Evolutionary conservation across 1,284 basidiomycete genomes (phyloP).

Genomic region (Xanthoconium separans): DNA sequence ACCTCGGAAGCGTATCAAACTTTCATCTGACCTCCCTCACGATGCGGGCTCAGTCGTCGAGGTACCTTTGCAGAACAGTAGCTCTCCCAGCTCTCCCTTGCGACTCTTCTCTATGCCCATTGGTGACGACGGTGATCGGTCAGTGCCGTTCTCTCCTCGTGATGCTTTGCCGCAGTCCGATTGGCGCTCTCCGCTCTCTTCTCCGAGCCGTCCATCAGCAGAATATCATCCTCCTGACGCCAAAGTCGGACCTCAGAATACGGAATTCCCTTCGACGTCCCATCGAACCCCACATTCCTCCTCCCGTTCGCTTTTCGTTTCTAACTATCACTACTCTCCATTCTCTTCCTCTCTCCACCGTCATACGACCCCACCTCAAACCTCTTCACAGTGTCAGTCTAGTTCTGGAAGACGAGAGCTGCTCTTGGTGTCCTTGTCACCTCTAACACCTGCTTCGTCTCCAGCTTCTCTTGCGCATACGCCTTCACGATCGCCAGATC

Average conservation of each 20-base stretch:
- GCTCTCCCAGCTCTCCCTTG: background rate
- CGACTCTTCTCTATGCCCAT: background rate
- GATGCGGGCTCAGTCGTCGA: background rate
- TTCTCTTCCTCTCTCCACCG: conserved; percentile 9
- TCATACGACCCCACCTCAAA: conserved; percentile 15
- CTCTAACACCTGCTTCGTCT: conserved; percentile 27
- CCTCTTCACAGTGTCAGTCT: conserved; percentile 12
- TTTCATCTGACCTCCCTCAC: conserved; percentile 17
- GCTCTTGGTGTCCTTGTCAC: conserved; percentile 15
- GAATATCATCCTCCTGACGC: background rate
- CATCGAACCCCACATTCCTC: background rate
- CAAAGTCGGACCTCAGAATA: background rate
- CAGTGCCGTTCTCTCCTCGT: background rate
- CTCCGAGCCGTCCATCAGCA: conserved; percentile 4
- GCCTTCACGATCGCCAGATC: conserved; percentile 25
- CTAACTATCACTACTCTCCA: conserved; percentile 3
- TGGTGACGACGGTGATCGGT: background rate
- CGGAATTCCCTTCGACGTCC: conserved; percentile 1
- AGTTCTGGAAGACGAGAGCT: background rate
- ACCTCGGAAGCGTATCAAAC: conserved; percentile 34
- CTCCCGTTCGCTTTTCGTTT: conserved; percentile 10
- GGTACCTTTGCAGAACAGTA: background rate
- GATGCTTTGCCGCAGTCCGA: conserved; percentile 8
- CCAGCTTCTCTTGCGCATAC: conserved; percentile 7
- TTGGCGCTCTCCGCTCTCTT: conserved; percentile 23